Conservation (phyloP, 2,329 filamentous ascomycete genomes). For the Colletotrichum kahawae region DNA sequence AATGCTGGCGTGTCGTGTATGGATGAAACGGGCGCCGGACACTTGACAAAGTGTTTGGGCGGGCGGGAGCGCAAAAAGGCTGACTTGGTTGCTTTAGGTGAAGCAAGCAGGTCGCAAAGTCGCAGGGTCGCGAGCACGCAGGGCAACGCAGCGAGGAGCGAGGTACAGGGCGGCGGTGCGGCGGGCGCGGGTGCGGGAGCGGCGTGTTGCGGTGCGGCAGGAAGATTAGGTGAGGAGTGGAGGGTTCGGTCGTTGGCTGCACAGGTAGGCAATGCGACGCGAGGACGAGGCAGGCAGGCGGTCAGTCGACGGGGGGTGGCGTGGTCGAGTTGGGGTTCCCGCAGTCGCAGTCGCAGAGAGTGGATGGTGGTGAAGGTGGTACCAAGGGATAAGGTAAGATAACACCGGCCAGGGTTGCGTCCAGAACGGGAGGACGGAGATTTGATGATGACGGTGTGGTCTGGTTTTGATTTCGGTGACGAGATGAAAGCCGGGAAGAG, state of each 20-base stretch:
- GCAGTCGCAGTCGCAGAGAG: not conserved
- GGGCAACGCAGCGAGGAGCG: not conserved
- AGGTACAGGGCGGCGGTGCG: not conserved
- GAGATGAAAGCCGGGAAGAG: not conserved
- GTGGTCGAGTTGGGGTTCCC: not conserved
- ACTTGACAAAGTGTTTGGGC: constrained; percentile 1
- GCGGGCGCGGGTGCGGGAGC: not conserved
- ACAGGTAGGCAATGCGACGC: not conserved
- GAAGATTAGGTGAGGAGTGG: not conserved
- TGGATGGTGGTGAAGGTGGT: not conserved
- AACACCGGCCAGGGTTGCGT: not conserved
- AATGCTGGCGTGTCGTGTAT: constrained; percentile 9
- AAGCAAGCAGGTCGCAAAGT: not conserved
- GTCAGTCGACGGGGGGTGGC: not conserved
- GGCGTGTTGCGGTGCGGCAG: not conserved
- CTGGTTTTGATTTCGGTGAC: not conserved
- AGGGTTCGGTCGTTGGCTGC: not conserved
- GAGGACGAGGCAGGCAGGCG: not conserved
- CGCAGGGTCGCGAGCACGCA: not conserved
- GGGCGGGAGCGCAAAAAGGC: not conserved
- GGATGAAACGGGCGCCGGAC: constrained; percentile 18
- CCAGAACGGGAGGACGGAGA: not conserved
- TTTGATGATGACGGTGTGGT: not conserved
- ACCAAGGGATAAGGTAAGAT: not conserved
- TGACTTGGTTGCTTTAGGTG: not conserved